A percentile compares a stretch with the other conserved stretches of the same genome.
These are phyloP conservation scores for Kwoniella europaea DNA, from an alignment of 768 basidiomycete genomes.

Conservation along the genomic window DNA sequence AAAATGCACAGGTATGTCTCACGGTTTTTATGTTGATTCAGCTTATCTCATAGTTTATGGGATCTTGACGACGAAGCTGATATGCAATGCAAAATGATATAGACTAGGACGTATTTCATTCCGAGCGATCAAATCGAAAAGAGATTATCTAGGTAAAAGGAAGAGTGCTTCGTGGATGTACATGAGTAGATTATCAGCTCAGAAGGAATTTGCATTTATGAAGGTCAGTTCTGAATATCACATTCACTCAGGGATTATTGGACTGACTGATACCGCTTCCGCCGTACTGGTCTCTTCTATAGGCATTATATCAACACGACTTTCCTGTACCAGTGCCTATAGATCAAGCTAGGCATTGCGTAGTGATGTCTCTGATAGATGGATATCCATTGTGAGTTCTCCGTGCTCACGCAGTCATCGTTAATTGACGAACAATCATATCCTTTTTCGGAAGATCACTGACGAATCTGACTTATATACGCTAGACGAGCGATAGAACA, in stretches of 20 bases:
- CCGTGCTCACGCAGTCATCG: neutral
- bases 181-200: constrained; percentile 92
- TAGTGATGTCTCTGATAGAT: constrained; percentile 95
- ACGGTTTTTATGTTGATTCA: constrained; percentile 7
- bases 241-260: no score
- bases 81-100: no score
- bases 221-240: constrained; percentile 65
- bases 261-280: no score
- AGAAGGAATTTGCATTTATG: constrained; percentile 99
- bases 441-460: neutral
- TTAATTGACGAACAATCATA: no score
- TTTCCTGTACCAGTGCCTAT: constrained; percentile 93
- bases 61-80: constrained; percentile 1
- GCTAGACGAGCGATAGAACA: constrained; percentile 75
- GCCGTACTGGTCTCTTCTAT: neutral
- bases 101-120: constrained; percentile 95
- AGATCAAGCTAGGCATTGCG: constrained; percentile 91
- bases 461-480: neutral
- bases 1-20: constrained; percentile 83
- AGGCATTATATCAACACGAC: constrained; percentile 88
- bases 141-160: constrained; percentile 94
- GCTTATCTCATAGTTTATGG: constrained; percentile 10
- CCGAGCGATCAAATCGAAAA: constrained; percentile 91
- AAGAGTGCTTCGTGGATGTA: constrained; percentile 99
- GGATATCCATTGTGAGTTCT: constrained; percentile 83